Base-by-base conservation (phyloP, 306 rosid species). In the Acacia acuminata region DNA sequence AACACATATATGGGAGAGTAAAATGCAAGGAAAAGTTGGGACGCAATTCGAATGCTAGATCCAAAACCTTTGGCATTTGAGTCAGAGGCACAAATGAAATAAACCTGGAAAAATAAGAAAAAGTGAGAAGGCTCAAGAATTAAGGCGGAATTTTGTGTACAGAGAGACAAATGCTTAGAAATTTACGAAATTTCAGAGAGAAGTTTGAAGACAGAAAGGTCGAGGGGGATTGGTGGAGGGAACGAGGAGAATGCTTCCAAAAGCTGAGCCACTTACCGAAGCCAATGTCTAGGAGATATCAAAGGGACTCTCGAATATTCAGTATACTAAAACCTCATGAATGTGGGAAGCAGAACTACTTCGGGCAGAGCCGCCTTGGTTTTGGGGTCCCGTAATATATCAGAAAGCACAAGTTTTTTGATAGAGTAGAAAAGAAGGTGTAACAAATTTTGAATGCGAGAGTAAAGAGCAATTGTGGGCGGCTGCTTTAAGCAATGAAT, bases 111-210 rank as follows among this genome's bases (percentile, higher is more conserved):
- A 58, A 14, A 75, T 44, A 69, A 65, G 16, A 34, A 76, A 10
- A 82, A 71, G 12, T 32, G 44, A 73, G 80, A 7, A 79, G 81
- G 93, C 88, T 66, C 83, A 82, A 82, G 75, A 32, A 43, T 77
- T 84, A 22, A 85, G 86, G 79, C 79, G 66, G 42, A 84, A 73
- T 71, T 81, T 86, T 66, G 71, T 51, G 87, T 83, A 88, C 88
- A 90, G 12, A 78, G 83, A 38, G 84, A 73, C 89, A 90, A 88
- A 84, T 73, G 84, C 82, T 76, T 84, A 75, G 91, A 79, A 86
- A 85, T 55, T 70, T 81, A 64, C 77, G 74, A 88, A 86, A 81
- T 60, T 14, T 69, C 73, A 82, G 38, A 67, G 81, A 76, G 72
- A 79, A 79, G 65, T 86, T 88, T 80, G 81, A 79, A 76, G 82